Evolutionary conservation across 139 green algal species (phyloP), one percentile per base, ranked within the genome.

Genomic region (Raphidocelis subcapitata): DNA sequence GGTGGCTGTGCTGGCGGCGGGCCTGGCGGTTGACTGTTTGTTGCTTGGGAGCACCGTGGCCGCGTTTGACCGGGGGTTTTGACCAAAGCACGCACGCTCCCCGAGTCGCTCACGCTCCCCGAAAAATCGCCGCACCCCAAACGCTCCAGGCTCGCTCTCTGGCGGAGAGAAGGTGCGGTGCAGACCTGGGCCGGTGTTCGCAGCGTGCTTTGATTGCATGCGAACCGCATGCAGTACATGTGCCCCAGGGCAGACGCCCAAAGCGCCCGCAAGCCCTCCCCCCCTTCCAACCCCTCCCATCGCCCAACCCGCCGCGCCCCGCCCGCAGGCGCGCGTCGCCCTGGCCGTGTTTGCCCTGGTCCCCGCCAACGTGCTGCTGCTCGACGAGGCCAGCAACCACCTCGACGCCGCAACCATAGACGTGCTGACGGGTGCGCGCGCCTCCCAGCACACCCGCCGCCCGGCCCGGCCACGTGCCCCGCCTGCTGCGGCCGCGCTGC

Each of bases 371-470:
- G 66, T 89, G 55, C 71, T 94, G 71, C 82, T 93, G 59, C 75
- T 95, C 57, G 90, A 95, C 70, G 88, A 95, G 85, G 83, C 88
- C 1, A 82, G 54, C 72, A 95, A 93, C 76, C 88, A 95, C 69
- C 66, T 95, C 51, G 88, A 95, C 35, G 79, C 85, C 57, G 65
- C 75, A 4, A 91, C 86, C 37, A 85, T 93, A 37, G 70, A 86
- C 26, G 83, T 85, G 29, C 72, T 91, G 5, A 85, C 80, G 20
- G 72, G 75, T 70, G 47, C 3, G 54, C 37, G 20, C 10, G 12
- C 10, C 54, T 8, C 41, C 8, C 41, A 49, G 8, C 8, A 12
- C 41, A 20, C n/a, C n/a, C n/a, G n/a, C 41, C 41, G 41, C 8
- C 41, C 41, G 41, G 8, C 41, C 41, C 41, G 8, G 41, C 41